Evolutionary conservation across 352 stramenopile species (phyloP), one percentile per base, ranked within the genome.

Genomic region (Pythium biforme): DNA sequence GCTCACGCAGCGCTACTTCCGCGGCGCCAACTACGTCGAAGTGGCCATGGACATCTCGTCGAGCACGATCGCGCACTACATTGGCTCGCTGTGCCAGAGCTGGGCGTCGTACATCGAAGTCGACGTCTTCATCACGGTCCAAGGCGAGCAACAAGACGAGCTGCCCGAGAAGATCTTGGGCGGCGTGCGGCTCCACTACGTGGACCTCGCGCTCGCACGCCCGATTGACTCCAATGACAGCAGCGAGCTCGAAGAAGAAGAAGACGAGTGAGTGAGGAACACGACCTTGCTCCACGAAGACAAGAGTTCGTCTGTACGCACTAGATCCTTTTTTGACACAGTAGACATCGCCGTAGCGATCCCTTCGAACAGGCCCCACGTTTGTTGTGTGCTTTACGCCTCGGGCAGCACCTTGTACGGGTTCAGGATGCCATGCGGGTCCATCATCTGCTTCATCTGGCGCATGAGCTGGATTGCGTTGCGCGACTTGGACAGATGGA

Each of bases 381-480:
- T n/a, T n/a, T n/a, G n/a, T n/a, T n/a, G n/a, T n/a, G n/a, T n/a
- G n/a, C n/a, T n/a, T n/a, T n/a, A n/a, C n/a, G n/a, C 40, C 25
- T 54, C 64, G 17, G 48, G 48, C 0, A 97, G 67, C 26, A 97
- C 88, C 73, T 99, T 99, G 72, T 96, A 95, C 39, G 97, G 97
- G 74, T 99, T 99, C 43, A 99, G 75, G 63, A 99, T 99, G 34
- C 87, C 82, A 62, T 95, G 83, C 3, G 95, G 96, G 72, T 99
- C 97, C 79, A 99, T 97, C 68, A 97, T 79, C 9, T 51, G 52
- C 76, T 99, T 99, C 62, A 99, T 86, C 45, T 85, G 66, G 55
- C 75, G 67, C 96, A 99, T 99, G 19, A 97, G 72, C 39, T 77
- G 65, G 59, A 99, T 87, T 29, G 86, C 82, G 51, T 71, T 77